Conservation (phyloP, 176 grass and related monocot species). For the Lolium perenne region DNA sequence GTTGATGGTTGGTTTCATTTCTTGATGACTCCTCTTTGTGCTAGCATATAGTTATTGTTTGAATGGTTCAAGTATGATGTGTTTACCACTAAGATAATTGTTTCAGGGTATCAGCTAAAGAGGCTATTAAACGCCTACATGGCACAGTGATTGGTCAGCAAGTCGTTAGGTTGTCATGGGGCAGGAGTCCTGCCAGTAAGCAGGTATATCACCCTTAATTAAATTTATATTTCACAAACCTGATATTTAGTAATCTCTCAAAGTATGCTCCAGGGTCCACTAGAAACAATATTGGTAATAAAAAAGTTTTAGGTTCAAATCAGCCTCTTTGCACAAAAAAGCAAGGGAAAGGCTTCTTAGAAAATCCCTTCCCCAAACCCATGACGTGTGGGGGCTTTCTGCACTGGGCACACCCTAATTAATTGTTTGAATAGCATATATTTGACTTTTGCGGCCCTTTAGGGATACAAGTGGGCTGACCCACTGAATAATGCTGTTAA, state of each 20-base stretch:
- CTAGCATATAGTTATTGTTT: slow-evolving; percentile 9
- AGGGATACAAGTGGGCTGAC: slow-evolving; percentile 2
- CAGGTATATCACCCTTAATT: slow-evolving; percentile 58
- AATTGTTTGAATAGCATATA: slow-evolving; percentile 21
- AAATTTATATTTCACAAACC: slow-evolving; percentile 30
- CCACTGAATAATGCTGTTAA: neutral
- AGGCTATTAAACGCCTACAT: slow-evolving; percentile 90
- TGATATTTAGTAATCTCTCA: neutral
- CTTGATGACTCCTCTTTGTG: neutral
- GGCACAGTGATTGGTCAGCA: slow-evolving; percentile 89
- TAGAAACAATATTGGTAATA: neutral
- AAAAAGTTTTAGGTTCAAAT: neutral
- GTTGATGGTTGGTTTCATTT: slow-evolving; percentile 3
- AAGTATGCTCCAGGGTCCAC: neutral
- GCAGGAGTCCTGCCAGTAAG: slow-evolving; percentile 73
- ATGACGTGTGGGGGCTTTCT: too few species aligned
- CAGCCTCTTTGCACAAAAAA: too few species aligned
- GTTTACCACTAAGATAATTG: slow-evolving; percentile 14
- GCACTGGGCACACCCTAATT: too few species aligned
- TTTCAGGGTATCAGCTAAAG: slow-evolving; percentile 83
- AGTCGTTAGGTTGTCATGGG: slow-evolving; percentile 90
- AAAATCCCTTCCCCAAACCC: too few species aligned
- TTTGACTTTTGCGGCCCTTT: neutral
- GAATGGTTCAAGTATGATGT: neutral
- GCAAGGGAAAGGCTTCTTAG: too few species aligned